Evolutionary conservation across 139 green algal genomes (phyloP).

Genomic region (Chloropicon primus): DNA sequence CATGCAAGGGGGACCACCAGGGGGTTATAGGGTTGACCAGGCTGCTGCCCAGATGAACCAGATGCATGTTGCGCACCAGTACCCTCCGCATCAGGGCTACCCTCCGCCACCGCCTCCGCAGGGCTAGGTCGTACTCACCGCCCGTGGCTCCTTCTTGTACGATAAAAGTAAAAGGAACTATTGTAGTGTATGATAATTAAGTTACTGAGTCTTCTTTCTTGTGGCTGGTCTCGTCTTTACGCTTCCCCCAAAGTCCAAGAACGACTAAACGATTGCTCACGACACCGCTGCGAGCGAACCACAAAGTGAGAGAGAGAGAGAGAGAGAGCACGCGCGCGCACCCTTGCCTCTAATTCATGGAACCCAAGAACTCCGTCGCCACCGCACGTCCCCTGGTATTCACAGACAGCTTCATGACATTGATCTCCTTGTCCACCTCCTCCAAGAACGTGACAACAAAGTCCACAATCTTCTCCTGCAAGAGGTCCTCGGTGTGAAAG

Average conservation of each 20-base stretch:
- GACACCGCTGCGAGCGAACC: too few species aligned
- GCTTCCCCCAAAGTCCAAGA: too few species aligned
- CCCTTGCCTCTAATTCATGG: too few species aligned
- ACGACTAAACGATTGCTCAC: too few species aligned
- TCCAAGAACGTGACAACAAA: constrained; percentile 51
- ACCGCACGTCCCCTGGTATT: constrained; percentile 25
- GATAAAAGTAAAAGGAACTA: too few species aligned
- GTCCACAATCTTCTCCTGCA: constrained; percentile 31
- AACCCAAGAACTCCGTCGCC: constrained; percentile 24
- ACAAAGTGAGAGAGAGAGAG: too few species aligned
- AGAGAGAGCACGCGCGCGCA: too few species aligned
- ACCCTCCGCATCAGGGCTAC: neutral
- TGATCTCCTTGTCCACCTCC: constrained; percentile 45
- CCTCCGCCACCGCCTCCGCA: neutral
- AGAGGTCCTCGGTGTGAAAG: constrained; percentile 29
- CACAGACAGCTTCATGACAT: constrained; percentile 44
- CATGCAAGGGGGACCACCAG: too few species aligned
- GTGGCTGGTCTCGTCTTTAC: too few species aligned
- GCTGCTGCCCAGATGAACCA: neutral
- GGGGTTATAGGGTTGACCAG: neutral
- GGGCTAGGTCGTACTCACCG: neutral
- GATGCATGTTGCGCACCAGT: neutral
- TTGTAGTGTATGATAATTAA: too few species aligned
- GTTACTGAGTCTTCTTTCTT: too few species aligned
- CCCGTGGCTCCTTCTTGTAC: neutral